Conservation (phyloP, 2,329 filamentous ascomycete species). For the Aspergillus viridinutans region DNA sequence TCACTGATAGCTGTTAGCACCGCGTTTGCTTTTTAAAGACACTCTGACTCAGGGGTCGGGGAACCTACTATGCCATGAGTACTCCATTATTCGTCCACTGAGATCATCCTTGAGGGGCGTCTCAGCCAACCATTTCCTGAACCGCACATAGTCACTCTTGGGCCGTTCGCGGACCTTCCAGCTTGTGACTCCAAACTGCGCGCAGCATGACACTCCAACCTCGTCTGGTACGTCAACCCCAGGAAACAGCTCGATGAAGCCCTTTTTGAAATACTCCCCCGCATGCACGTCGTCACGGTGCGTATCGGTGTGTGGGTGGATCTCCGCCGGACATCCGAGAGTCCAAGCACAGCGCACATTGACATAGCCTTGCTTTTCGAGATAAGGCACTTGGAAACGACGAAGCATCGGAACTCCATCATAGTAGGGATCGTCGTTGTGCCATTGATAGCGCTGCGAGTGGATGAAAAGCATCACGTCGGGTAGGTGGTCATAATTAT, state of each 20-base stretch:
- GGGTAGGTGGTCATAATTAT: constrained; percentile 39
- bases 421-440: constrained; percentile 52
- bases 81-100: constrained; percentile 54
- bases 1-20: constrained; percentile 40
- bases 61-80: constrained; percentile 56
- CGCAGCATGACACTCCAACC: constrained; percentile 52
- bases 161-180: constrained; percentile 45
- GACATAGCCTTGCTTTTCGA: constrained; percentile 49
- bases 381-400: constrained; percentile 46
- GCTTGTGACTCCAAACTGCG: constrained; percentile 51
- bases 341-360: constrained; percentile 53
- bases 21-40: not conserved
- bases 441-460: constrained; percentile 40
- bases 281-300: constrained; percentile 46
- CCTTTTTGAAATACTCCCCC: constrained; percentile 46
- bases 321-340: constrained; percentile 50
- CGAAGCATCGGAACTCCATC: constrained; percentile 48
- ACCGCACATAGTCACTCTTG: constrained; percentile 47
- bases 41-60: not conserved
- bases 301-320: constrained; percentile 43
- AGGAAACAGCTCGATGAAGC: constrained; percentile 49
- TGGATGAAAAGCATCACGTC: constrained; percentile 42
- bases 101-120: constrained; percentile 47
- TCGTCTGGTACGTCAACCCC: constrained; percentile 36
- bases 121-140: constrained; percentile 46